Evolutionary conservation across 1,139 yeast species (phyloP).

Genomic region (Yamadazyma friedrichii): DNA sequence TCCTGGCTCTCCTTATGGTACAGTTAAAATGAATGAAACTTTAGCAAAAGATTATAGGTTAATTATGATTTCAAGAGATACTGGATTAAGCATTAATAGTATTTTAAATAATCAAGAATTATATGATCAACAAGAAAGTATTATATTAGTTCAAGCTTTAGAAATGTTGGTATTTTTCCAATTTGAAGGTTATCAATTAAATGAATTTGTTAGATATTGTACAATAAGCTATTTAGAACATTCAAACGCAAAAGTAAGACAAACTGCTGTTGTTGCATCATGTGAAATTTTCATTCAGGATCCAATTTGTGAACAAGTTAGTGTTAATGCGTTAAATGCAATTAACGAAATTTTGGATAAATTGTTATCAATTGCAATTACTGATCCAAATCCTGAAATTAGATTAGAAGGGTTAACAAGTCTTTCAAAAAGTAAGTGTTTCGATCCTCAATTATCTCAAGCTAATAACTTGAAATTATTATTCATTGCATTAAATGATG

Average conservation of each 20-base stretch:
- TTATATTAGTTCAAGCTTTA: slow-evolving; percentile 63
- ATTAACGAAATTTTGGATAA: slow-evolving; percentile 84
- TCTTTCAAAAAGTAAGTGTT: slow-evolving; percentile 58
- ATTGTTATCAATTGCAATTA: slow-evolving; percentile 78
- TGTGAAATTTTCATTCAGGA: slow-evolving; percentile 77
- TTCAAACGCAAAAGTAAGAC: slow-evolving; percentile 73
- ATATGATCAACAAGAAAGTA: slow-evolving; percentile 48
- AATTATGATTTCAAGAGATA: slow-evolving; percentile 67
- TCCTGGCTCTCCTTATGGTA: slow-evolving; percentile 86
- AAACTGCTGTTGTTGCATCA: slow-evolving; percentile 82
- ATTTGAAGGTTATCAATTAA: slow-evolving; percentile 71
- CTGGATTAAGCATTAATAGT: slow-evolving; percentile 41
- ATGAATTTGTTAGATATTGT: slow-evolving; percentile 85
- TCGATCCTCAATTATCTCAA: slow-evolving; percentile 92
- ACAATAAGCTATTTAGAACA: slow-evolving; percentile 81
- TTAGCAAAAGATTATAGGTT: slow-evolving; percentile 78
- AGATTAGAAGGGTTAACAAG: slow-evolving; percentile 75
- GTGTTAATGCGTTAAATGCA: slow-evolving; percentile 78
- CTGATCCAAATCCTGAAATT: slow-evolving; percentile 85
- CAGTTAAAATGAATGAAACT: slow-evolving; percentile 58
- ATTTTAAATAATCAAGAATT: slow-evolving; percentile 37
- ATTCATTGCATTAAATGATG: slow-evolving; percentile 91
- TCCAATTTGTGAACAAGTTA: slow-evolving; percentile 81
- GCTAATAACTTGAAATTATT: slow-evolving; percentile 84
- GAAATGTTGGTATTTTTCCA: slow-evolving; percentile 73